Conservation (phyloP, 192 early-diverging fungal species). For the Gonapodya prolifera region DNA sequence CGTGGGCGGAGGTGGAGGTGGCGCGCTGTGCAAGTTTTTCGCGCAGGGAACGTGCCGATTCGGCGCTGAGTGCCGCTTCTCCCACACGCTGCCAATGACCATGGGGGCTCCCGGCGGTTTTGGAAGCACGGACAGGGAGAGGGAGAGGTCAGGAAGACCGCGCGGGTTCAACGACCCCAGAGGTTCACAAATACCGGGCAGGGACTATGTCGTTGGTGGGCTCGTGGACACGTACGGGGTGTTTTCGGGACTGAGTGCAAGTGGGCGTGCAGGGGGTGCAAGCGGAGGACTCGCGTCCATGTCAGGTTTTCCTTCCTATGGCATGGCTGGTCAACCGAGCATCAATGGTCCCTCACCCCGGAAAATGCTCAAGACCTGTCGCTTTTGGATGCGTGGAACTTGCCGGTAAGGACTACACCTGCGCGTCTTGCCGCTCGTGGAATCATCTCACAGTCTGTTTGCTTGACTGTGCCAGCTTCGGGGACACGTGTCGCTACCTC, state of each 20-base stretch:
- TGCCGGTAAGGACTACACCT: background rate
- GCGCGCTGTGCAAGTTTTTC: background rate
- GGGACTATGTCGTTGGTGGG: background rate
- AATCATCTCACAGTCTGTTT: background rate
- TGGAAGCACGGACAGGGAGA: background rate
- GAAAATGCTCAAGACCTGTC: slow-evolving; percentile 3
- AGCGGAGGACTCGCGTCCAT: background rate
- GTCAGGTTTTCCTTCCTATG: too few species aligned
- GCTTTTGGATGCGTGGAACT: slow-evolving; percentile 4
- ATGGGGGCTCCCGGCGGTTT: background rate
- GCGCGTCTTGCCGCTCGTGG: background rate
- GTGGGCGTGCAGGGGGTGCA: background rate
- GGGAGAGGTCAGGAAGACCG: background rate
- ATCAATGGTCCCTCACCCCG: background rate
- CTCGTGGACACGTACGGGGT: background rate
- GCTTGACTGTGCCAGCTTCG: background rate
- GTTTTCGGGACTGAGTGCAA: background rate
- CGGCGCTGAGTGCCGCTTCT: background rate
- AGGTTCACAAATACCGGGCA: too few species aligned
- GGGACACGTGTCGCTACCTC: slow-evolving; percentile 7
- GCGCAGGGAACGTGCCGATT: background rate
- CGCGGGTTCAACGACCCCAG: too few species aligned
- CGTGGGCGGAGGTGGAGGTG: background rate
- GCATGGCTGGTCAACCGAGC: background rate
- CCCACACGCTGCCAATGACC: background rate